These are phyloP conservation scores for Metarhizium brunneum DNA, from an alignment of 2,329 filamentous ascomycete genomes.

Conservation along the genomic window DNA sequence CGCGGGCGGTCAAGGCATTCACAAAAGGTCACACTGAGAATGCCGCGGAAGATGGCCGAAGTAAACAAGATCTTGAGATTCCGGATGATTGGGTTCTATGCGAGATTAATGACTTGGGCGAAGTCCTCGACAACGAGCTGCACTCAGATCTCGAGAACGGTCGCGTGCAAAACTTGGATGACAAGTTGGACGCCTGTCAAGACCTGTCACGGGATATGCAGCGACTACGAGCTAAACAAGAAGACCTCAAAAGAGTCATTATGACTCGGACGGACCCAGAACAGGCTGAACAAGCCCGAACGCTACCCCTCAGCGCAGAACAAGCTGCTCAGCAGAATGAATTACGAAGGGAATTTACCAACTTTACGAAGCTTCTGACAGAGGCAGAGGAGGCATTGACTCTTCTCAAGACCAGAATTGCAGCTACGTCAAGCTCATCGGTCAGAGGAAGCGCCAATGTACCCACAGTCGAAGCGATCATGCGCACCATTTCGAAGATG, in stretches of 20 bases:
- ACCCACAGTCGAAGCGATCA: conserved; percentile 85
- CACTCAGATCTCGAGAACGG: conserved; percentile 55
- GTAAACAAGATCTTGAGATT: conserved; percentile 58
- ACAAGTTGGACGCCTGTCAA: conserved; percentile 59
- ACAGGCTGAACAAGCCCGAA: conserved; percentile 52
- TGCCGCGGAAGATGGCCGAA: conserved; percentile 43
- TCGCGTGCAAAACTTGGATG: conserved; percentile 57
- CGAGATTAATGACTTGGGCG: conserved; percentile 62
- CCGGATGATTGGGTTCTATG: conserved; percentile 64
- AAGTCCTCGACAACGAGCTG: conserved; percentile 56
- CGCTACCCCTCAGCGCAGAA: conserved; percentile 73
- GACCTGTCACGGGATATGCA: conserved; percentile 61
- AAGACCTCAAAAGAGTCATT: conserved; percentile 71
- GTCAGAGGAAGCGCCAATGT: conserved; percentile 40
- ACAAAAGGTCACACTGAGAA: conserved; percentile 57
- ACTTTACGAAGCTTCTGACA: conserved; percentile 63
- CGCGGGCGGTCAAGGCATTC: conserved; percentile 53
- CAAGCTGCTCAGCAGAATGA: conserved; percentile 77
- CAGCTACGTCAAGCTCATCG: conserved; percentile 41
- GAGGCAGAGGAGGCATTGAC: conserved; percentile 74
- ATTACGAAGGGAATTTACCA: conserved; percentile 64
- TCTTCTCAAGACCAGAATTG: conserved; percentile 69
- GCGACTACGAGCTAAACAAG: conserved; percentile 64
- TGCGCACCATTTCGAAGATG: conserved; percentile 87
- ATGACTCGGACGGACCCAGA: conserved; percentile 59